Conservation (phyloP, 2,329 filamentous ascomycete genomes). For the Colletotrichum karsti region DNA sequence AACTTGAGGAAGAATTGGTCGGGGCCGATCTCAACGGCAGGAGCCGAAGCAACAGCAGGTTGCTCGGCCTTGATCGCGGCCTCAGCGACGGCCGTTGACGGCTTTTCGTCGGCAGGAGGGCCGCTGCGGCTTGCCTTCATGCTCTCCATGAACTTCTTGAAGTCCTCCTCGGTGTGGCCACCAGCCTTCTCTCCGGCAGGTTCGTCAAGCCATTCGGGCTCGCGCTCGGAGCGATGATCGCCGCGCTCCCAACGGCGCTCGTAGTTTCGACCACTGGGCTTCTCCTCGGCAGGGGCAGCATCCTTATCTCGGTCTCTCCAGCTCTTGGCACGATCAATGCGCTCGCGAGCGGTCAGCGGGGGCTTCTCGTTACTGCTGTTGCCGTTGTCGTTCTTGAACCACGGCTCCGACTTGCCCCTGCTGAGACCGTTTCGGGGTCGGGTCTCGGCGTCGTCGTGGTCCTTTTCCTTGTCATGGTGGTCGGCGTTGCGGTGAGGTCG, state of each 20-base stretch:
- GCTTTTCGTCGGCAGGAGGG: slow-evolving; percentile 44
- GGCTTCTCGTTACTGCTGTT: slow-evolving; percentile 44
- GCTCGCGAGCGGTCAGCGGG: slow-evolving; percentile 55
- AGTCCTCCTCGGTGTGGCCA: slow-evolving; percentile 86
- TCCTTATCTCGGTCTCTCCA: slow-evolving; percentile 65
- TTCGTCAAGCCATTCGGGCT: slow-evolving; percentile 91
- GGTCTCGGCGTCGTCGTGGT: slow-evolving; percentile 58
- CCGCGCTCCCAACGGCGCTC: slow-evolving; percentile 65
- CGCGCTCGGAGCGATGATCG: slow-evolving; percentile 73
- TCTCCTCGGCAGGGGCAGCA: slow-evolving; percentile 56
- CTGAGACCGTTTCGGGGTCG: slow-evolving; percentile 71
- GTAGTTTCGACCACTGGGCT: slow-evolving; percentile 56
- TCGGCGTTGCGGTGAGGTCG: slow-evolving; percentile 60
- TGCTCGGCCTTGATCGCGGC: slow-evolving; percentile 56
- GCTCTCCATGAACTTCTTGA: slow-evolving; percentile 91
- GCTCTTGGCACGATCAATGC: slow-evolving; percentile 67
- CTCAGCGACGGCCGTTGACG: slow-evolving; percentile 41
- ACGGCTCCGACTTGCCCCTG: slow-evolving; percentile 76
- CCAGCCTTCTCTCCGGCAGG: slow-evolving; percentile 74
- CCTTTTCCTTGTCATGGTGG: slow-evolving; percentile 58
- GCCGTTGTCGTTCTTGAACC: slow-evolving; percentile 72
- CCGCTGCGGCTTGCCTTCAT: slow-evolving; percentile 76
- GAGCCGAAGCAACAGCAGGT: slow-evolving; percentile 64
- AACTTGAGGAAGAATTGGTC: slow-evolving; percentile 81
- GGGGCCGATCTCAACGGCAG: slow-evolving; percentile 72